Conservation (phyloP, 345 rosid species). For the Eucalyptus marginata region DNA sequence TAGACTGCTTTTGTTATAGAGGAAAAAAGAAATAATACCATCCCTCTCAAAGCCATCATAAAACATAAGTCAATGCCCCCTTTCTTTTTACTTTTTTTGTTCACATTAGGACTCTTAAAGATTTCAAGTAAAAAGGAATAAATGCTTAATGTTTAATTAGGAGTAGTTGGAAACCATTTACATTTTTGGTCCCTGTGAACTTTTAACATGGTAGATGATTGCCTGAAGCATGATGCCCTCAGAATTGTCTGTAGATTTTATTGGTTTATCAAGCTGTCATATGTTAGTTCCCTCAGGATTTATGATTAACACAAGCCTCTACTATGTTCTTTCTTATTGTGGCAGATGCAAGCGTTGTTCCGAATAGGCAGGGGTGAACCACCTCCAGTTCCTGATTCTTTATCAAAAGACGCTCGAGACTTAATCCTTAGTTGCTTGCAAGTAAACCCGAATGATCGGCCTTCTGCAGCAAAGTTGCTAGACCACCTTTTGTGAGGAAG, state of each 20-base stretch:
- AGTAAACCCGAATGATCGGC: neutral
- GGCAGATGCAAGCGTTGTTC: constrained; percentile 2
- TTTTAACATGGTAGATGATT: neutral
- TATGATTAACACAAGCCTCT: neutral
- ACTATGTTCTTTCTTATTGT: neutral
- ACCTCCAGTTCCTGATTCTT: neutral
- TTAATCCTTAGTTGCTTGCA: constrained; percentile 3
- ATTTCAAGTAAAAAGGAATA: neutral
- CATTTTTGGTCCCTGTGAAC: neutral
- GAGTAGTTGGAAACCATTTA: neutral
- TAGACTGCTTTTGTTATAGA: neutral
- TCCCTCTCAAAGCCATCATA: neutral
- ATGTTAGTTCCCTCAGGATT: neutral
- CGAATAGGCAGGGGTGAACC: neutral
- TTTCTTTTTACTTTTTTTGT: neutral
- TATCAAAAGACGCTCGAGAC: neutral
- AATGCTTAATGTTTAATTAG: neutral
- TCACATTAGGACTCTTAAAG: neutral
- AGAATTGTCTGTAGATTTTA: neutral
- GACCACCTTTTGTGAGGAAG: constrained; percentile 4
- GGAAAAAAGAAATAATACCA: neutral
- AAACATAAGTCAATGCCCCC: neutral
- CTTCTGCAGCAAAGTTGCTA: neutral
- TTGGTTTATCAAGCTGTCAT: neutral
- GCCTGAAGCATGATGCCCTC: neutral